A percentile compares a stretch with the other conserved stretches of the same genome.
Conservation (phyloP, 768 basidiomycete species). For the Rhodotorula kratochvilovae region DNA sequence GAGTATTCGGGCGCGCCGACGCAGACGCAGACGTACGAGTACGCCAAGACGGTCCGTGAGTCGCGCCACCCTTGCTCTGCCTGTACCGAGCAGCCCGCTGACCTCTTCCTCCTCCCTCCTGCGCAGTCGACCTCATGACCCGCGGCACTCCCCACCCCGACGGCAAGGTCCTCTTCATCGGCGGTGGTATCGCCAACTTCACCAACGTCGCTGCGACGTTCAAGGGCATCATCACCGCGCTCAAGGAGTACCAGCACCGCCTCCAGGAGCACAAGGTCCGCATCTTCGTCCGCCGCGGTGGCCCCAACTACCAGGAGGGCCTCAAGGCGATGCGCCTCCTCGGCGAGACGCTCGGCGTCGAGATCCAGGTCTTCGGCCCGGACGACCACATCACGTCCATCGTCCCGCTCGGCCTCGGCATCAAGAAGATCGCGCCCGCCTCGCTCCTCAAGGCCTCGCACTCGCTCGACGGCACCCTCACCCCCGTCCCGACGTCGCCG, state of each 20-base stretch:
- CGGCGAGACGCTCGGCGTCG: constrained; percentile 90
- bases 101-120: background rate
- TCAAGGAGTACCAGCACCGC: constrained; percentile 84
- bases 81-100: background rate
- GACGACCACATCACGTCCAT: constrained; percentile 98
- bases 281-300: constrained; percentile 96
- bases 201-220: constrained; percentile 97
- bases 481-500: constrained; percentile 50
- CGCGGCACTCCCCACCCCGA: constrained; percentile 66
- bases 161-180: constrained; percentile 98
- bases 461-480: constrained; percentile 52
- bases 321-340: constrained; percentile 97
- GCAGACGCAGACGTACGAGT: constrained; percentile 97
- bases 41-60: constrained; percentile 94
- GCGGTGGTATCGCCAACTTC: constrained; percentile 99
- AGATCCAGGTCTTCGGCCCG: constrained; percentile 80
- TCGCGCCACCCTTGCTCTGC: constrained; percentile 34
- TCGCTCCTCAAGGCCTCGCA: constrained; percentile 41
- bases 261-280: constrained; percentile 79
- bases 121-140: constrained; percentile 81
- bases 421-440: constrained; percentile 52
- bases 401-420: constrained; percentile 93
- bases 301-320: constrained; percentile 98
- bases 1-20: constrained; percentile 98
- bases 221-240: constrained; percentile 97